These are phyloP conservation scores for Oehlia diaphana DNA, from an alignment of 192 early-diverging fungal genomes.

Conservation along the genomic window DNA sequence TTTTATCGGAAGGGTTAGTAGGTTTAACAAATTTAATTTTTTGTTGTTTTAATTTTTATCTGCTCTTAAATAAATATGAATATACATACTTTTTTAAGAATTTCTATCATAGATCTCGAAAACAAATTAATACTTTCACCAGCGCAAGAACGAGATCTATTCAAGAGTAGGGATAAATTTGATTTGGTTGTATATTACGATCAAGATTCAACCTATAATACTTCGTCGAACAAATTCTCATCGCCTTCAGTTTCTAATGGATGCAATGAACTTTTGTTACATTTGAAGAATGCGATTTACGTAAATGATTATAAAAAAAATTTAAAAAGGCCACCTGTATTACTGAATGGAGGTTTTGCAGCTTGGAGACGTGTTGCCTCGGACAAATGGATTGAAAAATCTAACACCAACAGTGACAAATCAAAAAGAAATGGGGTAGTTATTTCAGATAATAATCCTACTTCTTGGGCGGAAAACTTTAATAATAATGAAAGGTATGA, in stretches of 20 bases:
- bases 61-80: too few species aligned
- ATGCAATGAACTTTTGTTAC: constrained; percentile 30
- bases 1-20: constrained; percentile 23
- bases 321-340: constrained; percentile 57
- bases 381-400: constrained; percentile 42
- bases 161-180: constrained; percentile 62
- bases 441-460: constrained; percentile 13
- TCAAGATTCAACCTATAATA: constrained; percentile 47
- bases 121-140: constrained; percentile 32
- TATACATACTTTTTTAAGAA: neutral
- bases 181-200: constrained; percentile 77
- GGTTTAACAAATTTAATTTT: neutral
- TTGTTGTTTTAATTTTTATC: neutral
- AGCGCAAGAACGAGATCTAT: constrained; percentile 61
- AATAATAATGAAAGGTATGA: neutral
- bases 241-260: constrained; percentile 7
- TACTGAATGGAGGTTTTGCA: constrained; percentile 80
- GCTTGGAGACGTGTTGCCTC: constrained; percentile 66
- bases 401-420: constrained; percentile 22
- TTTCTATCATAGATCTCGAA: constrained; percentile 21
- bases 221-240: constrained; percentile 11
- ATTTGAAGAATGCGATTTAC: constrained; percentile 62
- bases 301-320: constrained; percentile 57
- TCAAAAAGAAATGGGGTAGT: constrained; percentile 30
- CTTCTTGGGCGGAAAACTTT: neutral